Evolutionary conservation across 768 basidiomycete genomes (phyloP).

Genomic region (Hygrophorus pudorinus): DNA sequence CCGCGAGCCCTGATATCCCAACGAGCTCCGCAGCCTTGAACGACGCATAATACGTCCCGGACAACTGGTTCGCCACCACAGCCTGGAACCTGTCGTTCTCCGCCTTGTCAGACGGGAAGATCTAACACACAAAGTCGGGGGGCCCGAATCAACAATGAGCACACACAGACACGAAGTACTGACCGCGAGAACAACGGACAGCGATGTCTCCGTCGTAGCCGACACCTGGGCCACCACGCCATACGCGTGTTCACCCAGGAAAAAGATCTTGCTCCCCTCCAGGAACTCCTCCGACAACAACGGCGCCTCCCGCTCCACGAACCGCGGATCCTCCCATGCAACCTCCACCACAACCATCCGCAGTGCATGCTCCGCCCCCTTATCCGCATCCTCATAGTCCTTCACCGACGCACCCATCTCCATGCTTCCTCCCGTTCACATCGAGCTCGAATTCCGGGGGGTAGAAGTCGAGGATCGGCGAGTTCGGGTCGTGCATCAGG

Average conservation of each 20-base stretch:
- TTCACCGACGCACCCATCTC: conserved; percentile 90
- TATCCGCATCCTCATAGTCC: conserved; percentile 79
- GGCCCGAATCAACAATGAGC: conserved; percentile 1
- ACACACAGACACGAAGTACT: conserved; percentile 11
- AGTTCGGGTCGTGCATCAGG: too few species aligned
- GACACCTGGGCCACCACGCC: conserved; percentile 92
- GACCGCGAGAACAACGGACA: conserved; percentile 87
- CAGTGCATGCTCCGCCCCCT: conserved; percentile 77
- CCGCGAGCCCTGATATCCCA: conserved; percentile 63
- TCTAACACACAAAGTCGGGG: too few species aligned
- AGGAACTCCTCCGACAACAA: conserved; percentile 86
- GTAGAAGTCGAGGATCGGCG: too few species aligned
- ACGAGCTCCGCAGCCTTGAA: conserved; percentile 65
- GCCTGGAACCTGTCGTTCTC: too few species aligned
- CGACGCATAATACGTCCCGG: too few species aligned
- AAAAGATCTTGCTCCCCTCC: conserved; percentile 84
- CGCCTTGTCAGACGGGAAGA: too few species aligned
- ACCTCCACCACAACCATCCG: conserved; percentile 81
- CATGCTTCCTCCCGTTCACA: conserved; percentile 94
- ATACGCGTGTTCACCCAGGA: conserved; percentile 90
- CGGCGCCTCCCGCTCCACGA: conserved; percentile 71
- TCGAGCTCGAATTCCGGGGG: conserved; percentile 95
- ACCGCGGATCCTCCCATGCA: conserved; percentile 82
- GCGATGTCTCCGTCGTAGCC: conserved; percentile 51
- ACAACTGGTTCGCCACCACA: too few species aligned